Evolutionary conservation across 1,284 basidiomycete genomes (phyloP), one percentile per base, ranked within the genome.

Genomic region (Coniferiporia sulphurascens): DNA sequence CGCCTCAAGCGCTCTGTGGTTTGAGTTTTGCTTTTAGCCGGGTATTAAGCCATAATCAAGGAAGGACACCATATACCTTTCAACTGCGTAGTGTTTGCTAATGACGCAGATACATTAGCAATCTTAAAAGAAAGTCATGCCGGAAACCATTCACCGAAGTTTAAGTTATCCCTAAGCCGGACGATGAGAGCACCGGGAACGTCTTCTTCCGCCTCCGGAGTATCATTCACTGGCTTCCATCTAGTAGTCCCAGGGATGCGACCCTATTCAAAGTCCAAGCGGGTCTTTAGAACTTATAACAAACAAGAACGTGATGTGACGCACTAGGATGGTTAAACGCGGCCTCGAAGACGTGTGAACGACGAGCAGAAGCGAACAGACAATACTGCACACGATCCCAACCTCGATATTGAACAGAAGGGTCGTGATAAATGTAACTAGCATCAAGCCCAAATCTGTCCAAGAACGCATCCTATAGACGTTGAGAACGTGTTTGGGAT

Each of bases 81-180:
- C n/a, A 95, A 74, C 65, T 94, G 91, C 36, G 91, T 90, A 17
- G 93, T 93, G 70, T 96, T 96, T 19, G 93, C 90, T 90, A 43
- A 10, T 32, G 60, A 51, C 12, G 52, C 48, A 61, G 43, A 19
- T 41, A 65, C 43, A 22, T 56, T 51, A 32, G 45, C 19, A 57
- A 52, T 21, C 41, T 41, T 17, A 45, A 43, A 38, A 54, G 27
- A 21, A 60, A 17, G 15, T 50, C 22, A 60, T 46, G 35, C 32
- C 10, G 17, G 41, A 35, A 43, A 52, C 41, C 72, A 78, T 21
- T 59, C 38, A 86, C 86, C 91, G 67, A 95, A 95, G 66, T 91
- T 87, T 10, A 95, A 74, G 64, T 83, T 87, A 74, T 95, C 92
- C 48, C 90, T 76, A 53, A 95, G 85, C 27, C 91, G 78, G 2